These are phyloP conservation scores for Solanum commersonii DNA, from an alignment of 257 asterid genomes.

Conservation along the genomic window DNA sequence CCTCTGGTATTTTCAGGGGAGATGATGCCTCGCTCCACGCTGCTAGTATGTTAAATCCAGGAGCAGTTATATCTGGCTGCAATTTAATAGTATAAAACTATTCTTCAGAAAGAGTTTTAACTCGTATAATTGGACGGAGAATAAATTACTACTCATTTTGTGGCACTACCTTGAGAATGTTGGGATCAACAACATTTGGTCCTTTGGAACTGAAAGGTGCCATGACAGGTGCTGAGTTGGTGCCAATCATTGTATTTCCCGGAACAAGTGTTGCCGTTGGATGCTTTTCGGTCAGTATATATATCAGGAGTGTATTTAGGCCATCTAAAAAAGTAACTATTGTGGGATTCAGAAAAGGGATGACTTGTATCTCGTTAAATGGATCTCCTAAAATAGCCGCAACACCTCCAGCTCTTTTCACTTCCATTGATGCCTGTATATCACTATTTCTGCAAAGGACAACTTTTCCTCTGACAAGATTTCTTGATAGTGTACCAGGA, in stretches of 20 bases:
- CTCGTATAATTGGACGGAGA: too few relatives aligned
- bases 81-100: background rate
- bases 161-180: conserved; percentile 29
- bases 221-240: conserved; percentile 22
- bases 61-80: conserved; percentile 39
- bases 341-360: conserved; percentile 15
- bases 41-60: conserved; percentile 32
- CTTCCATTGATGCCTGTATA: too few relatives aligned
- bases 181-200: conserved; percentile 22
- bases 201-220: conserved; percentile 26
- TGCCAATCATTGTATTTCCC: conserved; percentile 3
- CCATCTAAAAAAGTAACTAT: background rate
- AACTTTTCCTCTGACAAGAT: too few relatives aligned
- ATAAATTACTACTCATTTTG: background rate
- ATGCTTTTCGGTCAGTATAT: background rate
- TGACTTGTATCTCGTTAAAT: conserved; percentile 1
- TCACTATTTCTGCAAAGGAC: too few relatives aligned
- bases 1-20: conserved; percentile 8
- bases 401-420: too few relatives aligned
- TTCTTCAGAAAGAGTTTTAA: background rate
- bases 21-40: conserved; percentile 33
- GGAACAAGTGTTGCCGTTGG: conserved; percentile 20
- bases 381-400: too few relatives aligned
- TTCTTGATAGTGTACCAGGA: too few relatives aligned
- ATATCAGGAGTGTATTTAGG: background rate